A percentile compares a stretch with the other conserved stretches of the same genome.
phyloP scores from a whole-genome alignment of 768 basidiomycete genomes.

The Rubroboletus satanas region DNA sequence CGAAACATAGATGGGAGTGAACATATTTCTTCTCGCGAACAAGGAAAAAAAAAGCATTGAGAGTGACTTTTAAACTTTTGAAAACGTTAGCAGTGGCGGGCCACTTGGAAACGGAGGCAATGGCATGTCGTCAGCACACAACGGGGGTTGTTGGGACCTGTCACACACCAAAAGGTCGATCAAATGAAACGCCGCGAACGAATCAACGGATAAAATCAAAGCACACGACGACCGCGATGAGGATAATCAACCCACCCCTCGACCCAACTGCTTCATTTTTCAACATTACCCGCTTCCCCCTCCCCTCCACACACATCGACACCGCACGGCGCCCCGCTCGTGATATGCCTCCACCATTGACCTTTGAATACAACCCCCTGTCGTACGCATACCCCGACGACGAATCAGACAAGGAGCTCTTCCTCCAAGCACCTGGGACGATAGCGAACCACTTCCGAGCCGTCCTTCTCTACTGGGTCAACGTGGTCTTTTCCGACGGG shows the following conservation, averaged over 20 bases:
- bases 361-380: conserved; percentile 20
- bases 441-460: not conserved
- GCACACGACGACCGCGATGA: conserved; percentile 6
- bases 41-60: not conserved
- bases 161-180: not conserved
- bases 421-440: conserved; percentile 17
- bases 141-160: not conserved
- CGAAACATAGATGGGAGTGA: not conserved
- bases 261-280: not conserved
- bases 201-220: conserved; percentile 9
- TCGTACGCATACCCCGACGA: conserved; percentile 24
- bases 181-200: conserved; percentile 17
- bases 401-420: conserved; percentile 24
- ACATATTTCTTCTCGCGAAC: not conserved
- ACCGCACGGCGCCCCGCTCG: not conserved
- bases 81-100: not conserved
- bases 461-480: conserved; percentile 28
- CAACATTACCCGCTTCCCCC: not conserved
- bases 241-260: not conserved
- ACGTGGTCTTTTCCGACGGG: conserved; percentile 20
- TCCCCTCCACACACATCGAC: not conserved
- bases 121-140: not conserved
- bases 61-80: not conserved
- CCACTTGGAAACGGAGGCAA: not conserved
- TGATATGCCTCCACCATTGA: conserved; percentile 12